Evolutionary conservation across 176 grass and related monocot genomes (phyloP), one percentile per base, ranked within the genome.

Genomic region (Musa acuminata): DNA sequence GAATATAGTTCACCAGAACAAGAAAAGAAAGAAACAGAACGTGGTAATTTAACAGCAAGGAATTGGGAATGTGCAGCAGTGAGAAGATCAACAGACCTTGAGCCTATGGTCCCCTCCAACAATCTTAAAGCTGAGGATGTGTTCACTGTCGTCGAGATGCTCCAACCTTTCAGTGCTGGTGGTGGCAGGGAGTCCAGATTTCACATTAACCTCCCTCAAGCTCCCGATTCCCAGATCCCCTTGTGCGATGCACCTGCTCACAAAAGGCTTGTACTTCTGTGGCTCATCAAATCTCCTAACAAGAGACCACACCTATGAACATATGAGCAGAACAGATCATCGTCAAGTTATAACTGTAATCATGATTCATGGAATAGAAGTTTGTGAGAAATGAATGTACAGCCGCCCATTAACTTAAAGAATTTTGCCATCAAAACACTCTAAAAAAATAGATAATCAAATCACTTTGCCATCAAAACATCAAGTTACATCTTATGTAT

Each of bases 221-320:
- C 63, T 65, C 9, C 63, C 63, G 63, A 65, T 13, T 21, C 63
- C 63, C 11, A 65, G 21, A 13, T 65, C 11, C 9, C 63, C 63
- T 24, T 24, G 63, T 65, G 63, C 63, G 23, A 65, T 27, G 12
- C 63, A 65, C 63, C 23, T 24, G 63, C 63, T 65, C 12, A 65
- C 63, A 65, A 65, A 65, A 23, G 63, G 63, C 23, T 65, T 65
- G 24, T 65, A 65, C 20, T 65, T 65, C 63, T 65, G 63, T 20
- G 63, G 63, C 63, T 65, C 63, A 26, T 65, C 63, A 65, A 65
- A 65, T 65, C 63, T 65, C 63, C 63, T 65, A 21, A 65, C 63
- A 21, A 65, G 63, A 65, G 63, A 65, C 63, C 63, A 65, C 12
- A 65, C 63, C 63, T 65, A 13, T 9, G 8, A 8, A 10, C 9